Percentiles rank a stretch among this genome's conserved stretches.
Evolutionary conservation across 768 basidiomycete genomes (phyloP).

Genomic region (Scleroderma citrinum): DNA sequence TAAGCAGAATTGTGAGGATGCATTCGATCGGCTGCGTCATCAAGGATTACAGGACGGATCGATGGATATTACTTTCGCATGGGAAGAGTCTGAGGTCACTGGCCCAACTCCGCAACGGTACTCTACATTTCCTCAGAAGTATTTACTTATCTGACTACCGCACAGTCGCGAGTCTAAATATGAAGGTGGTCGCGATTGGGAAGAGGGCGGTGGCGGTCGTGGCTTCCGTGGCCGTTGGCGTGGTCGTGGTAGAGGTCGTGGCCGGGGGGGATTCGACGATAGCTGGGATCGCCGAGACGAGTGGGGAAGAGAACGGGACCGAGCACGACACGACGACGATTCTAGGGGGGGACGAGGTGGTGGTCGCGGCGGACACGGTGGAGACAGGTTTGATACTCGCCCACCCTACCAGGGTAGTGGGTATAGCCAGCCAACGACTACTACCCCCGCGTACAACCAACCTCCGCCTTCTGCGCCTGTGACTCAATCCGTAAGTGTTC

Average conservation of each 20-base stretch:
- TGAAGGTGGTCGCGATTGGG: slow-evolving; percentile 44
- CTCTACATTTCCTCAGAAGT: background rate
- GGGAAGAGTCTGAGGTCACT: slow-evolving; percentile 62
- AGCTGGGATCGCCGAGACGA: slow-evolving; percentile 13
- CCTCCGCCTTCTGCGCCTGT: slow-evolving; percentile 11
- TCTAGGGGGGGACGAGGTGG: slow-evolving; percentile 31
- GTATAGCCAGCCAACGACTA: slow-evolving; percentile 22
- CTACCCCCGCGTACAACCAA: slow-evolving; percentile 20
- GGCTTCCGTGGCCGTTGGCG: slow-evolving; percentile 36
- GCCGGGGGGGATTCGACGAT: slow-evolving; percentile 34
- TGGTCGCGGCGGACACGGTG: slow-evolving; percentile 38
- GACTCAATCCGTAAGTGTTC: slow-evolving; percentile 27
- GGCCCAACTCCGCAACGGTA: slow-evolving; percentile 43
- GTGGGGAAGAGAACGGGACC: slow-evolving; percentile 3
- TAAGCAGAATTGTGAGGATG: slow-evolving; percentile 65
- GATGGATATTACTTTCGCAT: slow-evolving; percentile 83
- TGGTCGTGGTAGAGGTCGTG: slow-evolving; percentile 37
- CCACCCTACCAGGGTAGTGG: slow-evolving; percentile 26
- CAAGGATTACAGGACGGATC: slow-evolving; percentile 79
- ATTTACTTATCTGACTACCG: slow-evolving; percentile 3
- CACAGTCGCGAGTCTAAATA: slow-evolving; percentile 28
- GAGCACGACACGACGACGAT: slow-evolving; percentile 30
- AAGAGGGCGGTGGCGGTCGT: slow-evolving; percentile 30
- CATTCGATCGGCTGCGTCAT: slow-evolving; percentile 74
- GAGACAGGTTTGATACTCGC: slow-evolving; percentile 39